Evolutionary conservation across 352 stramenopile species (phyloP).

Genomic region (Peronospora farinosa): DNA sequence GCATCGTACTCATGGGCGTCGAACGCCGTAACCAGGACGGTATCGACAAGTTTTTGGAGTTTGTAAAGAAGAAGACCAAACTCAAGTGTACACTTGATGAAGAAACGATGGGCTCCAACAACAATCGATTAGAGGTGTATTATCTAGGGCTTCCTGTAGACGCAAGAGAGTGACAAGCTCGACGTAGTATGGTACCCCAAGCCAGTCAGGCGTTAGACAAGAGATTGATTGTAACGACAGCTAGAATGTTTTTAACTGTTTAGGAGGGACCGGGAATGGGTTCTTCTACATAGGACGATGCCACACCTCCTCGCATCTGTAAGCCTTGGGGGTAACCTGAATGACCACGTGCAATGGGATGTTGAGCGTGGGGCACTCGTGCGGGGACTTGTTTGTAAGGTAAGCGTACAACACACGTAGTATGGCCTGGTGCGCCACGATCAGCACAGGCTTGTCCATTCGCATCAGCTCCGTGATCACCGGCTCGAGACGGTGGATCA

Average conservation of each 20-base stretch:
- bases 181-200: background rate
- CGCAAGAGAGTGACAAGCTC: constrained; percentile 9
- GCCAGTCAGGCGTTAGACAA: constrained; percentile 11
- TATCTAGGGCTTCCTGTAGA: constrained; percentile 34
- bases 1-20: constrained; percentile 68
- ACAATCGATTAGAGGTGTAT: constrained; percentile 69
- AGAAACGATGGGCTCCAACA: constrained; percentile 36
- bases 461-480: constrained; percentile 97
- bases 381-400: constrained; percentile 90
- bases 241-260: constrained; percentile 8
- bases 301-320: constrained; percentile 92
- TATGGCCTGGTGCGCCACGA: constrained; percentile 94
- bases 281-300: constrained; percentile 74
- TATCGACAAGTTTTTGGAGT: constrained; percentile 74
- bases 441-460: constrained; percentile 87
- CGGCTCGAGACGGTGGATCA: constrained; percentile 94
- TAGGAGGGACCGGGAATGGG: background rate
- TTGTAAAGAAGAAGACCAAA: constrained; percentile 40
- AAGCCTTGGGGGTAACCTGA: constrained; percentile 91
- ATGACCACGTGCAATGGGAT: constrained; percentile 94
- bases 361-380: constrained; percentile 90
- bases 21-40: constrained; percentile 77
- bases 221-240: constrained; percentile 2
- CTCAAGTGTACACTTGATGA: constrained; percentile 46
- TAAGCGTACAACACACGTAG: constrained; percentile 94